Evolutionary conservation across 805 yeast species (phyloP), one percentile per base, ranked within the genome.

Genomic region (Hyphopichia homilentoma): DNA sequence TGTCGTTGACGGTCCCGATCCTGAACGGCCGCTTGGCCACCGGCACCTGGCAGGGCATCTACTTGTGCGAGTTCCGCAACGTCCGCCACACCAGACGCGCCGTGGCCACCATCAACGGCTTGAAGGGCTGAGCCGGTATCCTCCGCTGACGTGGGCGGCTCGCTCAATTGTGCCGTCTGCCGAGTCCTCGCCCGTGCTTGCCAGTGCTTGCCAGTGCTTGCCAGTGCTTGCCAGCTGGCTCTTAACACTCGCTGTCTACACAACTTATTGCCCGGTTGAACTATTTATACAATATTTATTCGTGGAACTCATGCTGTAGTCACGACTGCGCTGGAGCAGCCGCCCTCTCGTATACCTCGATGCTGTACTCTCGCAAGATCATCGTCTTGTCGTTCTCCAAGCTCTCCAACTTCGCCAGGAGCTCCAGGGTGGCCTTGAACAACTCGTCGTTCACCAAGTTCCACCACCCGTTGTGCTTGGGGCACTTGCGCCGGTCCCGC

Each of bases 1-100:
- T 77, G 6, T 67, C 77, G 3, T 59, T 84, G 17, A 65, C 75
- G 3, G 75, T 84, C 26, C 94, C 94, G 2, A 83, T 84, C 30
- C 52, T 68, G 15, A 73, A 83, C 45, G 94, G 94, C 1, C 52
- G 65, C 21, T 59, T 84, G 34, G 81, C 79, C 1, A 68, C 80
- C 0, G 94, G 94, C 2, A 84, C 93, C 0, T 85, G 94, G 94
- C 94, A 84, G 52, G 94, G 93, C 0, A 71, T 85, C 25, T 84
- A 83, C 68, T 62, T 81, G 30, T 65, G 84, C 48, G 94, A 84
- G 52, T 84, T 85, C 57, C 69, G 94, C 46, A 65, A 67, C 28
- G 70, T 75, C 53, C 59, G 63, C 44, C 90, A 84, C 48, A 57
- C 79, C 6, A 70, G 94, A 47, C 70, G 71, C 34, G 61, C 84